Evolutionary conservation across 192 early-diverging fungal species (phyloP), one percentile per base, ranked within the genome.

Genomic region (Backusella circina): DNA sequence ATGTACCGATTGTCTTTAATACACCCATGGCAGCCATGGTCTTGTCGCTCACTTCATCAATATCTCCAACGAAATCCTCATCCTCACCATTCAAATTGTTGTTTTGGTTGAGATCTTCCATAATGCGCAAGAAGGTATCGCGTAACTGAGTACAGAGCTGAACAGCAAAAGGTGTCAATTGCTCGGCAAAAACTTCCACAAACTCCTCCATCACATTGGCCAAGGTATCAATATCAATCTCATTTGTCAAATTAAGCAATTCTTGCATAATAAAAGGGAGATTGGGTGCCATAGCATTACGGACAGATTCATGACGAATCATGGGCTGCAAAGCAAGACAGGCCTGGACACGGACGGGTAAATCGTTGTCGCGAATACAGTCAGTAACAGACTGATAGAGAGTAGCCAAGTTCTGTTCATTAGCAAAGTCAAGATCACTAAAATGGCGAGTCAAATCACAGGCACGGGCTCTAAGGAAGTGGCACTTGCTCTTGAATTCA

Each of bases 171-270:
- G 98, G 98, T 15, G 89, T 89, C 79, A 99, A 86, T 76, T 96
- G 90, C 39, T 95, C 90, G 32, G 96, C 88, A 87, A 95, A 99
- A 30, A 93, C 90, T 75, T 93, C 93, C 5, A 98, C 95, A 82
- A 99, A 91, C 72, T 90, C 89, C 70, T 98, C 95, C 87, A 98
- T 95, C 37, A 96, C 92, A 31, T 83, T 83, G 0, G 95, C 87
- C 6, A 99, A 85, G 7, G 92, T 94, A 77, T 98, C 97, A 77
- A 95, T 88, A 83, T 99, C 97, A 69, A 98, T 95, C 79, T 96
- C 88, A 85, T 97, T 95, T 0, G 93, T 97, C 70, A 98, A 84
- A 41, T 90, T 88, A 64, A 99, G 82, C 57, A 99, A 86, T 78
- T 85, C 83, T 72, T 95, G 91, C 92, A 99, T 98, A 35, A 98